Conservation (phyloP, 352 stramenopile genomes). For the Pythium folliculosum region DNA sequence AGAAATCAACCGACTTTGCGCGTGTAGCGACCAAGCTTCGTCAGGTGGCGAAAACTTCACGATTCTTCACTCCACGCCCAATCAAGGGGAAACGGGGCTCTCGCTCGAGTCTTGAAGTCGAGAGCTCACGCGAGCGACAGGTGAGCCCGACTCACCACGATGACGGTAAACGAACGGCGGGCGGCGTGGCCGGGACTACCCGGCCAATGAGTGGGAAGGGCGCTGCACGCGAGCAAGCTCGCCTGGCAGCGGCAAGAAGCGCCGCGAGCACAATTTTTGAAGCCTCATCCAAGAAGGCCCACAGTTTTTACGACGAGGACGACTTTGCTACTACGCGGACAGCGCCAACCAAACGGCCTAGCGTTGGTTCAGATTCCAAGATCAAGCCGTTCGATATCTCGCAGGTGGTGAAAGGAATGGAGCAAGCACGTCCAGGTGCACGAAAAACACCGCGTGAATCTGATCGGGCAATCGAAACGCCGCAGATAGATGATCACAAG, state of each 20-base stretch:
- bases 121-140: background rate
- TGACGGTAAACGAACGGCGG: background rate
- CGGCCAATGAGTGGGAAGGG: conserved; percentile 65
- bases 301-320: conserved; percentile 79
- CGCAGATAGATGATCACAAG: background rate
- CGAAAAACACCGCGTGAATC: conserved; percentile 5
- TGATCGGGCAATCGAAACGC: background rate
- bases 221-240: conserved; percentile 50
- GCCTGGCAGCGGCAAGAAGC: conserved; percentile 44
- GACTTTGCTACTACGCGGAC: conserved; percentile 39
- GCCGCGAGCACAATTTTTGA: conserved; percentile 37
- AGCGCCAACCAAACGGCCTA: conserved; percentile 16
- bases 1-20: conserved; percentile 65
- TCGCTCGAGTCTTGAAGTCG: background rate
- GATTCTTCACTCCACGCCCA: conserved; percentile 55
- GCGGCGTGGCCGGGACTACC: background rate
- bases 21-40: conserved; percentile 70
- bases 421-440: conserved; percentile 20
- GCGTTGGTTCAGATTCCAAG: conserved; percentile 11
- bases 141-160: background rate
- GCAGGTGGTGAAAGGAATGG: conserved; percentile 65
- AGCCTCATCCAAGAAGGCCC: conserved; percentile 55
- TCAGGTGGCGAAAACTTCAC: conserved; percentile 49
- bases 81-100: conserved; percentile 21
- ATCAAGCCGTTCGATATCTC: conserved; percentile 61